Evolutionary conservation across 163 green algal genomes (phyloP).

Genomic region (Chloromonas sp.): DNA sequence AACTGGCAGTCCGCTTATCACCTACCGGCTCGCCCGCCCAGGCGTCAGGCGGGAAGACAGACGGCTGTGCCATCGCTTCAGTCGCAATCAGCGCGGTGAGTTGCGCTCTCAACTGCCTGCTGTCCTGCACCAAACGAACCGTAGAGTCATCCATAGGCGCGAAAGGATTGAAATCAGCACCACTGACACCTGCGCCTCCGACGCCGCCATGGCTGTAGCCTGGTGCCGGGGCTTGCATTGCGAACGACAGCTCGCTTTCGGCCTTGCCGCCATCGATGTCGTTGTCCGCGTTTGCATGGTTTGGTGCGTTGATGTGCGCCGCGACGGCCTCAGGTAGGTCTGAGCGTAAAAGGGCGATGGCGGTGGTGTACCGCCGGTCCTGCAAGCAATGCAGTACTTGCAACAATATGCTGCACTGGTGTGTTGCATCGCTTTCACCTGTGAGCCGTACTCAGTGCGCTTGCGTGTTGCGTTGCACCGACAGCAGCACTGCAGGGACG

Average conservation of each 20-base stretch:
- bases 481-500: neutral
- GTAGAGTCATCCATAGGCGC: too few relatives aligned
- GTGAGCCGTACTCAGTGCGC: neutral
- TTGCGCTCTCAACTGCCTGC: too few relatives aligned
- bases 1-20: too few relatives aligned
- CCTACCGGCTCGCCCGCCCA: too few relatives aligned
- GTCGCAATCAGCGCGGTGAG: too few relatives aligned
- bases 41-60: too few relatives aligned
- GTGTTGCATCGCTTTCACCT: neutral
- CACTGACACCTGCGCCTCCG: too few relatives aligned
- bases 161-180: too few relatives aligned
- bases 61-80: too few relatives aligned
- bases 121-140: too few relatives aligned
- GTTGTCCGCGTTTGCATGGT: neutral
- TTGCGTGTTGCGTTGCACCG: neutral
- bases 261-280: neutral
- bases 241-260: too few relatives aligned
- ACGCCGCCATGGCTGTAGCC: neutral
- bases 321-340: neutral
- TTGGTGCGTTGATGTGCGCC: neutral
- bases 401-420: neutral
- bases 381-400: neutral
- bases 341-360: neutral
- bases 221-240: too few relatives aligned
- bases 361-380: neutral